Evolutionary conservation across 2,329 filamentous ascomycete genomes (phyloP).

Genomic region (Exophiala mesophila): DNA sequence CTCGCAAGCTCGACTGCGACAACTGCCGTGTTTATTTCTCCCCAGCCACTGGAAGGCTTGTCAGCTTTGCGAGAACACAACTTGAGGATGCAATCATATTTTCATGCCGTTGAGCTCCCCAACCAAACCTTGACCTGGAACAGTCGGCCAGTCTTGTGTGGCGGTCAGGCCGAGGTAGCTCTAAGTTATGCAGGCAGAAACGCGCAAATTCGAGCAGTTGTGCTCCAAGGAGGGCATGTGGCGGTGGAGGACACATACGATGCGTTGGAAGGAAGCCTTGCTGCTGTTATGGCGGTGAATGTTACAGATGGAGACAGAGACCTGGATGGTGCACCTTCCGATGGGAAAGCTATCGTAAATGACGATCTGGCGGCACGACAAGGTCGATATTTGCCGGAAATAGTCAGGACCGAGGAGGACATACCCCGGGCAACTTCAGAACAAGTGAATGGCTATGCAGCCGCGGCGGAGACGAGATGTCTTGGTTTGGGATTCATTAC

Average conservation of each 20-base stretch:
- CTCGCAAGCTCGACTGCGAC: slow-evolving; percentile 34
- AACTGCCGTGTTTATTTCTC: slow-evolving; percentile 43
- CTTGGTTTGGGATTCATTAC: slow-evolving; percentile 18
- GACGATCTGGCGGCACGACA: neutral
- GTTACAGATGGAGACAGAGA: slow-evolving; percentile 2
- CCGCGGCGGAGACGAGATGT: slow-evolving; percentile 12
- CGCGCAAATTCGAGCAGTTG: slow-evolving; percentile 48
- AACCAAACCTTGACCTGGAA: slow-evolving; percentile 40
- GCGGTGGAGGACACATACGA: slow-evolving; percentile 45
- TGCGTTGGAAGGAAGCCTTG: slow-evolving; percentile 50
- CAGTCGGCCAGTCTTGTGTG: slow-evolving; percentile 40
- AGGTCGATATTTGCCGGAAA: neutral
- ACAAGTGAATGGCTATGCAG: slow-evolving; percentile 1
- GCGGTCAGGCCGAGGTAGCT: slow-evolving; percentile 17
- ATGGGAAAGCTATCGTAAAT: neutral
- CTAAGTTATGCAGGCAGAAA: slow-evolving; percentile 41
- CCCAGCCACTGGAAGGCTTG: slow-evolving; percentile 43
- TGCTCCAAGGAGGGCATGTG: slow-evolving; percentile 45
- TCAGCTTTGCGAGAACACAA: slow-evolving; percentile 46
- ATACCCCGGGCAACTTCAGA: slow-evolving; percentile 8
- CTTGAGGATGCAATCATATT: slow-evolving; percentile 60
- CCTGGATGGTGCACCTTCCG: neutral
- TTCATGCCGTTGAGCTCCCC: slow-evolving; percentile 42
- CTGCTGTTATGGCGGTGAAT: slow-evolving; percentile 50
- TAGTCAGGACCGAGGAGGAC: slow-evolving; percentile 14